Evolutionary conservation across 1,139 yeast species (phyloP).

Genomic region (Nematodospora anomalae): DNA sequence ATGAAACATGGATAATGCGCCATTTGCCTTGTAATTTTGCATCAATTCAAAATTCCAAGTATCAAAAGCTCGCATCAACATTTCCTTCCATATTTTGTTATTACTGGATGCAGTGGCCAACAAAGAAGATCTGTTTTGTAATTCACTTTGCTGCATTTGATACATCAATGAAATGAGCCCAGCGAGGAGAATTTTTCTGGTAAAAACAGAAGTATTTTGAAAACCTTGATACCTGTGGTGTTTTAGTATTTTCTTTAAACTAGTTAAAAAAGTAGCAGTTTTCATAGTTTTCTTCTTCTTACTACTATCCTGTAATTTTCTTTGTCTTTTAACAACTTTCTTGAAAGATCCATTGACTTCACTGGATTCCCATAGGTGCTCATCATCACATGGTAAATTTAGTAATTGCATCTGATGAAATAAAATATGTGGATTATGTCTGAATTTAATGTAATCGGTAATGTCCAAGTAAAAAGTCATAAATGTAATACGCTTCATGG

Average conservation of each 20-base stretch:
- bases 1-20: conserved; percentile 9
- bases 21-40: conserved; percentile 31
- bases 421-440: conserved; percentile 67
- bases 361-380: conserved; percentile 60
- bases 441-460: conserved; percentile 75
- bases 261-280: conserved; percentile 34
- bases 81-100: conserved; percentile 57
- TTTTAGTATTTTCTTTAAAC: conserved; percentile 35
- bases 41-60: conserved; percentile 48
- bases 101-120: conserved; percentile 23
- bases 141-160: conserved; percentile 74
- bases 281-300: conserved; percentile 7
- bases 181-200: conserved; percentile 64
- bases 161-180: conserved; percentile 70
- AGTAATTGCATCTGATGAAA: conserved; percentile 74
- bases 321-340: conserved; percentile 40
- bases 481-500: conserved; percentile 73
- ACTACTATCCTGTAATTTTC: conserved; percentile 23
- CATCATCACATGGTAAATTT: conserved; percentile 74
- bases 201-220: conserved; percentile 37
- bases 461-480: conserved; percentile 81
- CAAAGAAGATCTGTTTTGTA: conserved; percentile 52
- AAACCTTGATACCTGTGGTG: conserved; percentile 18
- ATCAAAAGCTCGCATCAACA: conserved; percentile 61
- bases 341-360: conserved; percentile 43